phyloP scores from a whole-genome alignment of 2,329 filamentous ascomycete species.

The Pestalotiopsis sp. region DNA sequence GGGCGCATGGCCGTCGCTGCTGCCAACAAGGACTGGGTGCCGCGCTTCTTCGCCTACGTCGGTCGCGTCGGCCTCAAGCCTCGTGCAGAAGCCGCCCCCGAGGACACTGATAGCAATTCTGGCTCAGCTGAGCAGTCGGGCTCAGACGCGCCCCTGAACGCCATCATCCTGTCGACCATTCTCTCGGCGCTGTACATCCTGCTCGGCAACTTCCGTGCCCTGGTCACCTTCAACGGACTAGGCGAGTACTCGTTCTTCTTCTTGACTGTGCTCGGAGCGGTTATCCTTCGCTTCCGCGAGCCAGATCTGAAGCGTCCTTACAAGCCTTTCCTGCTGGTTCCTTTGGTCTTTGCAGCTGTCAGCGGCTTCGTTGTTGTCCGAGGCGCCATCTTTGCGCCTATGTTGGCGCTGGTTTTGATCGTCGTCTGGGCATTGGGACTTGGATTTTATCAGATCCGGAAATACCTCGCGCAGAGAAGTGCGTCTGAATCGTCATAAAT shows the following conservation, averaged over 20 bases:
- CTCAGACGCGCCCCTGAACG: slow-evolving; percentile 57
- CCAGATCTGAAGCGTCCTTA: slow-evolving; percentile 59
- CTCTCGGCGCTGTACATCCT: slow-evolving; percentile 61
- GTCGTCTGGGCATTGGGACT: slow-evolving; percentile 53
- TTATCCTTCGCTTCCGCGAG: slow-evolving; percentile 59
- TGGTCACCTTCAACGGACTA: slow-evolving; percentile 62
- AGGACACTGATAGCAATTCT: slow-evolving; percentile 9
- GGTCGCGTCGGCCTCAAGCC: slow-evolving; percentile 41
- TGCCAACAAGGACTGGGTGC: slow-evolving; percentile 55
- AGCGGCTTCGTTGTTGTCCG: slow-evolving; percentile 63
- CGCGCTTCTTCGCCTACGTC: slow-evolving; percentile 45
- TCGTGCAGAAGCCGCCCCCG: slow-evolving; percentile 11
- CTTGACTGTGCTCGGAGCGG: slow-evolving; percentile 60
- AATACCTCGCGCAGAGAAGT: slow-evolving; percentile 14
- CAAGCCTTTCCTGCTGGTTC: slow-evolving; percentile 53
- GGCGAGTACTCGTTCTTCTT: slow-evolving; percentile 68
- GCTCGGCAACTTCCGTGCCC: slow-evolving; percentile 61
- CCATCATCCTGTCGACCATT: slow-evolving; percentile 50
- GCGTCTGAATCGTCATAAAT: neutral
- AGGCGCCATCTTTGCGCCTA: slow-evolving; percentile 61
- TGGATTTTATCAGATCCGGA: slow-evolving; percentile 37
- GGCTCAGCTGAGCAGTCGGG: slow-evolving; percentile 16
- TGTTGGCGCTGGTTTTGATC: slow-evolving; percentile 54
- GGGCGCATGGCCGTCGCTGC: slow-evolving; percentile 65
- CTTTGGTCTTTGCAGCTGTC: slow-evolving; percentile 56